Evolutionary conservation across 257 asterid genomes (phyloP), one percentile per base, ranked within the genome.

Genomic region (Petunia axillaris): DNA sequence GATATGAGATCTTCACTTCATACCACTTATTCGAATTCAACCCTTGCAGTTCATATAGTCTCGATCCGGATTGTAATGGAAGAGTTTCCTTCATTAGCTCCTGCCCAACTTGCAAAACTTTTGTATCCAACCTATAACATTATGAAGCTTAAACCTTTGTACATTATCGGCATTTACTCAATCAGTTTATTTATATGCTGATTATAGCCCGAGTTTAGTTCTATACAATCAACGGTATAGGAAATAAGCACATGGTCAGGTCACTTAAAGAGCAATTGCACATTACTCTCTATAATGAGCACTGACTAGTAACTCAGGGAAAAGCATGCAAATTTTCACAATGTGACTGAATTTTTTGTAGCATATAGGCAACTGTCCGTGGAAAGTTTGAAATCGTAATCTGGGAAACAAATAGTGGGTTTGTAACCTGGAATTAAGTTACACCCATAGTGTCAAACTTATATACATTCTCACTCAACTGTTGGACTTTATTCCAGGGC

Each of bases 1-100:
- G 98, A 81, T 93, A 93, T 80, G 98, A 95, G 87, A 95, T 92
- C 93, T 93, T 93, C 88, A 95, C 94, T 93, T 94, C 97, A 80
- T 94, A 93, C 97, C 93, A 89, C 85, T 59, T 88, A 52, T 89
- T 79, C 57, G 93, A 90, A 83, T 63, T 90, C 83, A 94, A 85
- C 76, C 97, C 96, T 68, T 83, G 91, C 83, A 94, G 85, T 81
- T 85, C 87, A 83, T 94, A 94, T 68, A 89, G 85, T 83, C 94
- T 55, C 43, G 88, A 86, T 54, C 97, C 98, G 50, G 77, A 87
- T 79, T 88, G 90, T 37, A 94, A 74, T 0, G 90, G 86, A 85
- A 92, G 73, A 71, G 80, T 83, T 90, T 93, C 96, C 85, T 88
- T 86, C 67, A 81, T 67, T 62, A 93, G 85, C 86, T 93, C 98